A percentile compares a stretch with the other conserved stretches of the same genome.
Evolutionary conservation across 2,329 filamentous ascomycete species (phyloP).

Genomic region (Colletotrichum kahawae): DNA sequence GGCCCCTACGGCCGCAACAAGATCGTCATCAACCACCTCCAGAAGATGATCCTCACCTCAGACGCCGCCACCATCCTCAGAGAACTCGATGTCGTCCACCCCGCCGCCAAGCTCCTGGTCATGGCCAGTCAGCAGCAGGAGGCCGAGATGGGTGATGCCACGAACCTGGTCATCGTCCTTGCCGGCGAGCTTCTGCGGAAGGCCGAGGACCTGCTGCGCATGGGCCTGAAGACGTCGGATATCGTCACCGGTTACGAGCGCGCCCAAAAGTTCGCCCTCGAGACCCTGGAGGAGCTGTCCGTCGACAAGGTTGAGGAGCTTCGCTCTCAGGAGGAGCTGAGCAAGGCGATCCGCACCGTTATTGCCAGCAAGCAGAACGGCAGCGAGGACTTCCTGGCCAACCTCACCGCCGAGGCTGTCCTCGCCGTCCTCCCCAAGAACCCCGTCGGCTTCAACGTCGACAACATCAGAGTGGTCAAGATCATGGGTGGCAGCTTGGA

Average conservation of each 20-base stretch:
- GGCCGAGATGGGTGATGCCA: constrained; percentile 98
- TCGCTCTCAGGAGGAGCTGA: constrained; percentile 79
- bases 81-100: constrained; percentile 97
- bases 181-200: constrained; percentile 96
- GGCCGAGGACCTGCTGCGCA: constrained; percentile 92
- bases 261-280: constrained; percentile 86
- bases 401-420: constrained; percentile 83
- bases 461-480: constrained; percentile 98
- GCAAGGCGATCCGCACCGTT: constrained; percentile 94
- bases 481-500: constrained; percentile 98
- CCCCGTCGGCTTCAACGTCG: constrained; percentile 94
- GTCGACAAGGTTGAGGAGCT: constrained; percentile 92
- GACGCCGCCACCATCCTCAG: constrained; percentile 97
- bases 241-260: constrained; percentile 96
- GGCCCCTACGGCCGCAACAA: constrained; percentile 99
- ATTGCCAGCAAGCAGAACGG: constrained; percentile 97
- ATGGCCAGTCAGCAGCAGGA: constrained; percentile 99
- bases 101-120: constrained; percentile 94
- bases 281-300: constrained; percentile 83
- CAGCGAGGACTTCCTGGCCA: constrained; percentile 85
- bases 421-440: constrained; percentile 95
- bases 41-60: constrained; percentile 99
- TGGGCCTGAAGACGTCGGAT: constrained; percentile 98
- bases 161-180: constrained; percentile 94
- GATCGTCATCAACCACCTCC: constrained; percentile 99